Base-by-base conservation (phyloP, 257 asterid species). In the Datura wrightii region DNA sequence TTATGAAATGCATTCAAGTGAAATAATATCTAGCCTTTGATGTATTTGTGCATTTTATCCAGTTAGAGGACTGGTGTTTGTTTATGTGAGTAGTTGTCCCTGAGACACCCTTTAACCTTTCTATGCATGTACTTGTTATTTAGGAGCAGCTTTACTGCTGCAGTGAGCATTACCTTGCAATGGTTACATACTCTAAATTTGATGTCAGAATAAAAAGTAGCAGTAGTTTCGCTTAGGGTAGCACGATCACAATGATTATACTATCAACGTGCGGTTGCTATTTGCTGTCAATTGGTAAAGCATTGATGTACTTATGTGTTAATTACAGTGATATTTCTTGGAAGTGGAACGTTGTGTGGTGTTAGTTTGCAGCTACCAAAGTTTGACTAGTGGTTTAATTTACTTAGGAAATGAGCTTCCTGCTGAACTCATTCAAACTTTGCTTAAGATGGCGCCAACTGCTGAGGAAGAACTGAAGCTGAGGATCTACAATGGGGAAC, bases 331-430 rank as follows among this genome's bases (percentile, higher is more conserved):
- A 69, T 67, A 60, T 87, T 83, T 82, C 79, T 89, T 85, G 82
- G 59, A 15, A 78, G 76, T 67, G 72, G 11, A 55, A 41, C 52
- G 5, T 71, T 0, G 54, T 19, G 50, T 62, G 79, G 31, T 31
- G 15, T 52, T 78, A 52, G 48, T 78, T 16, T 69, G 48, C 59
- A 63, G 83, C 70, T 74, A 86, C 13, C 53, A 5, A 24, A 62
- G 15, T 59, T 8, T 59, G 19, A 58, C 66, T 74, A 54, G 55
- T 70, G 74, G 50, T 31, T 86, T 72, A 14, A 79, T 79, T 87
- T 84, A 79, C 85, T 87, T 92, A 97, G 98, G 99, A 86, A 90
- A 92, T 62, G 97, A 94, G 92, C 99, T 97, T 88, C 98, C 97
- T 55, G 42, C 97, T 1, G 98, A 97, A 84, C 90, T 95, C 42